Evolutionary conservation across 2,329 filamentous ascomycete species (phyloP), one percentile per base, ranked within the genome.

Genomic region (Exophiala aquamarina): DNA sequence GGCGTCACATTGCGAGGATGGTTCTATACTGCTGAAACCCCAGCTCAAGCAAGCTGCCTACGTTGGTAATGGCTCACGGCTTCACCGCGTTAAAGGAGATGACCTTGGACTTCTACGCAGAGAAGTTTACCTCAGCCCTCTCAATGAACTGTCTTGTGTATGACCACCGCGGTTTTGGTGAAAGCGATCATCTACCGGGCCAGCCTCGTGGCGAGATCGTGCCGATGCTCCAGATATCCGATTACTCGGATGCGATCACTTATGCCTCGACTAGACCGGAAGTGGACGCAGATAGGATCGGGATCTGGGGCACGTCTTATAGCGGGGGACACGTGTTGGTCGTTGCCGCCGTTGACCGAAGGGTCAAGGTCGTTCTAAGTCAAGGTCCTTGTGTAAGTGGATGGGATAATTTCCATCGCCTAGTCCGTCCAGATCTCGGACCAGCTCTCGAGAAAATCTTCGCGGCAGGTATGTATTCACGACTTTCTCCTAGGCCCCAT

Each of bases 341-440:
- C 44, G 61, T 68, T 39, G 67, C 58, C 14, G 68, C 69, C n/a
- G 54, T 62, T 3, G 69, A 73, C 47, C 58, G 57, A 14, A 55
- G 68, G 11, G 63, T 71, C 23, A 70, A 70, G 47, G 65, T 59
- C 7, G 66, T 70, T 2, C 47, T 71, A 4, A 57, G 45, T 37
- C 67, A 70, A 47, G 61, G 61, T 13, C 63, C 65, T 14, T 58
- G 51, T n/a, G 61, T 65, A 6, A 53, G 60, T 51, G 68, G 65
- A 6, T 67, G 57, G 56, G 46, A 46, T 7, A 69, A 63, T 44
- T 63, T 66, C 42, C 52, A 61, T 46, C 47, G 60, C 1, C 53
- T 66, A n/a, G 52, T 64, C 13, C 56, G 61, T 13, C 50, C 60
- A 2, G 65, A 67, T 52, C 54, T 60, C 21, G 34, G 54, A 10